These are phyloP conservation scores for Sicyos baderoa DNA, from an alignment of 306 rosid species.

Conservation along the genomic window DNA sequence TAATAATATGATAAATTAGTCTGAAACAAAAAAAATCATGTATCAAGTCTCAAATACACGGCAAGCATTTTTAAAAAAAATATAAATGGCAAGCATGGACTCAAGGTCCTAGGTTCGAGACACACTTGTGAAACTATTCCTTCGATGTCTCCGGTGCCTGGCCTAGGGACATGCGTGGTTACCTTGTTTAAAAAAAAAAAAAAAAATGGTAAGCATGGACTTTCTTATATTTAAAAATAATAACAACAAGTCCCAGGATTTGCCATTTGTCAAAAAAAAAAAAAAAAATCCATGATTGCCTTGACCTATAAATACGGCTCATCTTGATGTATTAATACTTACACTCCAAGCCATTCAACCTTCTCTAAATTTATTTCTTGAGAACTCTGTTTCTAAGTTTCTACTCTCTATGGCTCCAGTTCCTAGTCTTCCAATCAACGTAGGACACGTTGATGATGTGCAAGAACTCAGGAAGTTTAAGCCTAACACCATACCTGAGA, in stretches of 20 bases:
- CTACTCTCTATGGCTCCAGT: slow-evolving; percentile 60
- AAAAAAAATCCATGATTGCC: background rate
- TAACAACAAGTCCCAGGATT: background rate
- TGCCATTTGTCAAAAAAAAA: no score
- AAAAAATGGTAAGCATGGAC: no score
- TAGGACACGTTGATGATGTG: slow-evolving; percentile 88
- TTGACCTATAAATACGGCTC: slow-evolving; percentile 8
- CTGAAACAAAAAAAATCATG: background rate
- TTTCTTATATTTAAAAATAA: background rate
- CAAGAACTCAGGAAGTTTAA: slow-evolving; percentile 72
- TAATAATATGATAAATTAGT: no score
- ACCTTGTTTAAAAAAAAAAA: no score
- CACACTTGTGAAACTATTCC: no score
- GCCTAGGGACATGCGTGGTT: no score
- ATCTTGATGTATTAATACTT: background rate
- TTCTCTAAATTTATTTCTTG: background rate
- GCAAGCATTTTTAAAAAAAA: no score
- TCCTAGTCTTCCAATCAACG: slow-evolving; percentile 40
- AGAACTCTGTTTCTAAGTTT: slow-evolving; percentile 16
- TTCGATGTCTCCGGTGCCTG: no score
- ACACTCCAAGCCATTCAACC: slow-evolving; percentile 8
- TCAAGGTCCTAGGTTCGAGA: no score
- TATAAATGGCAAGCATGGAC: no score
- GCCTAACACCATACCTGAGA: slow-evolving; percentile 61
- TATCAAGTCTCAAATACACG: background rate